Conservation (phyloP, 257 asterid species). For the Jacaranda mimosifolia region DNA sequence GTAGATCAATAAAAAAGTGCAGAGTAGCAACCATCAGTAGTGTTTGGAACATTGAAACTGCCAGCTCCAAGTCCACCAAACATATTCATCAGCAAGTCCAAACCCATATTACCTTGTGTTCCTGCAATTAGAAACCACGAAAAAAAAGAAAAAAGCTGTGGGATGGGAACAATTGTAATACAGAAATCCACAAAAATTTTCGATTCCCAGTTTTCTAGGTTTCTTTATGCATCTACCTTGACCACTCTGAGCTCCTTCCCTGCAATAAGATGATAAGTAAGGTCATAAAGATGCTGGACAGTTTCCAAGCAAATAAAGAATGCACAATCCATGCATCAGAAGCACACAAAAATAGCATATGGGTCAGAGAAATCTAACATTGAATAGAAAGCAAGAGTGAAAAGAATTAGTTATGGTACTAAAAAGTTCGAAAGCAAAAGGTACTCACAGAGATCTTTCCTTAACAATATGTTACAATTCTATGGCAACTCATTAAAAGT, state of each 20-base stretch:
- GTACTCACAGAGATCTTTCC: constrained; percentile 12
- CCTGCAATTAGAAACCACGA: constrained; percentile 46
- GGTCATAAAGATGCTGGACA: constrained; percentile 13
- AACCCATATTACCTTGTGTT: constrained; percentile 51
- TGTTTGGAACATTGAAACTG: constrained; percentile 48
- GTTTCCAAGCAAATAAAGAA: constrained; percentile 10
- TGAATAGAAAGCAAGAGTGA: background rate
- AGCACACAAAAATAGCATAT: background rate
- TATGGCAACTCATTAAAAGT: background rate
- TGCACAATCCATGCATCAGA: constrained; percentile 13
- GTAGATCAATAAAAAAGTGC: background rate
- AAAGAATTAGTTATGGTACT: background rate
- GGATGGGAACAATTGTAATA: constrained; percentile 4
- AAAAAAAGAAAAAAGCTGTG: constrained; percentile 5
- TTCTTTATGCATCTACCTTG: constrained; percentile 52
- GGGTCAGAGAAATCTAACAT: background rate
- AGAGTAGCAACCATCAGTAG: constrained; percentile 50
- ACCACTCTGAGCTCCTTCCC: constrained; percentile 59
- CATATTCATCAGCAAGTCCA: constrained; percentile 68
- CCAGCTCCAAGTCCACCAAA: constrained; percentile 78
- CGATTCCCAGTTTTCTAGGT: background rate
- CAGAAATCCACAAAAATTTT: background rate
- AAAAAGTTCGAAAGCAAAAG: background rate
- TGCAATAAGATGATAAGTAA: constrained; percentile 36
- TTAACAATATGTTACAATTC: background rate